A percentile compares a stretch with the other conserved stretches of the same genome.
Evolutionary conservation across 1,139 yeast species (phyloP).

Genomic region (Taphrina sp.): DNA sequence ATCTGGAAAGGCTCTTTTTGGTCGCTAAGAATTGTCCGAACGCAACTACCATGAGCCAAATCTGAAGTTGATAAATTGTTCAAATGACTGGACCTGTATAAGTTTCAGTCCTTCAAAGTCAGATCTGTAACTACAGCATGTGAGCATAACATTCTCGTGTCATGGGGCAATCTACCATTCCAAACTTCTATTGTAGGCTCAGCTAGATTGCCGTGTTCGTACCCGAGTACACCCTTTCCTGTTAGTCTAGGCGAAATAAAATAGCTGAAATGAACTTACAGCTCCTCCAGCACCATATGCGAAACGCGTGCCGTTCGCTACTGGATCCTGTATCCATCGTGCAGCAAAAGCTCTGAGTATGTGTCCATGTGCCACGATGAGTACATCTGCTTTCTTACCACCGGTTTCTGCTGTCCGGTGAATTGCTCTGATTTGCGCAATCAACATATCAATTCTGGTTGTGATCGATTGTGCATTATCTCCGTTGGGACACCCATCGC

Average conservation of each 20-base stretch:
- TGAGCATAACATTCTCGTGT: not conserved
- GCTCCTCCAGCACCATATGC: conserved; percentile 93
- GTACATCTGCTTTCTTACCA: conserved; percentile 62
- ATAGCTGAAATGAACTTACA: conserved; percentile 50
- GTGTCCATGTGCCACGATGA: conserved; percentile 92
- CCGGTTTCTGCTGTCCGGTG: conserved; percentile 61
- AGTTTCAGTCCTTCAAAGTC: too few species aligned
- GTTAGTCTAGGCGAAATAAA: too few species aligned
- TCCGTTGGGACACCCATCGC: conserved; percentile 91
- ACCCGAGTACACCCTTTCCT: conserved; percentile 71
- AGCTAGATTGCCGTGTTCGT: conserved; percentile 76
- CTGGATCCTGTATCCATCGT: conserved; percentile 68
- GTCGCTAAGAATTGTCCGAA: too few species aligned
- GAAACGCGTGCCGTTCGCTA: conserved; percentile 69
- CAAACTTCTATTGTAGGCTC: conserved; percentile 47
- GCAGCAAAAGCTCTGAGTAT: conserved; percentile 85
- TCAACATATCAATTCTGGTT: conserved; percentile 65
- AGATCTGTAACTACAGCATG: conserved; percentile 1
- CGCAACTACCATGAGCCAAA: too few species aligned
- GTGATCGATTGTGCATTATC: conserved; percentile 66
- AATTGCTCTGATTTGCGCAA: conserved; percentile 53
- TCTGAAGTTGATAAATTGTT: too few species aligned
- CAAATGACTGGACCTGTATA: too few species aligned
- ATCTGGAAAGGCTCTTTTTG: too few species aligned
- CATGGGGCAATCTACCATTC: conserved; percentile 2